Base-by-base conservation (phyloP, 2,329 filamentous ascomycete genomes). In the Colletotrichum sp. region DNA sequence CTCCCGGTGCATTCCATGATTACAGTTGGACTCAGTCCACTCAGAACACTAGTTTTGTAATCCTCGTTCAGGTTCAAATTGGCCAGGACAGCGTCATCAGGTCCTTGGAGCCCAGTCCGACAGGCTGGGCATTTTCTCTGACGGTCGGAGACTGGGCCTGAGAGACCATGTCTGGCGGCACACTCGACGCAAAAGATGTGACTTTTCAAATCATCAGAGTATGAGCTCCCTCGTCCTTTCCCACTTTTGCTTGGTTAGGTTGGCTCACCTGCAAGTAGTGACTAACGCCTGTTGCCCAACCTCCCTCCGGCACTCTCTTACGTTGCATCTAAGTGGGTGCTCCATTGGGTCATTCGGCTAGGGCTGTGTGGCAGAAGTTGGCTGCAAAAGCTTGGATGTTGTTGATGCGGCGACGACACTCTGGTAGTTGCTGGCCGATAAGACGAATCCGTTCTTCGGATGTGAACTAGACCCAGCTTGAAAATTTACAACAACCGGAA, bases 1-100 rank as follows among this genome's bases (percentile, higher is more conserved):
- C 95, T 90, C 7, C 93, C 92, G 26, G 95, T 94, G 84, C 95
- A 98, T 80, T 98, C 96, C 90, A 98, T 95, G 78, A 98, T 94
- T 34, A 93, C 89, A 39, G 90, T 93, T 1, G 96, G 96, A 76
- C 92, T 95, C 1, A 98, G 86, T 0, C 96, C 96, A 81, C 95
- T 95, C 13, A 98, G 88, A 1, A 98, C 91, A 76, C 93, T 96
- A 0, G 95, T 95, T 84, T 98, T 98, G 88, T 97, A 98, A 79
- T 98, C 95, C 80, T 98, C 96, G 0, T 92, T 93, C 0, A 95
- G 95, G 76, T 93, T 94, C 55, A 98, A 88, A 34, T 92, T 90
- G 1, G 93, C 91, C 24, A 93, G 88, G 12, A 94, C 92, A 6
- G 93, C 94, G 85, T 98, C 95, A 79, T 98, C 94, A 0, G 92